These are phyloP conservation scores for Iberis pinnata DNA, from an alignment of 345 rosid genomes.

Conservation along the genomic window DNA sequence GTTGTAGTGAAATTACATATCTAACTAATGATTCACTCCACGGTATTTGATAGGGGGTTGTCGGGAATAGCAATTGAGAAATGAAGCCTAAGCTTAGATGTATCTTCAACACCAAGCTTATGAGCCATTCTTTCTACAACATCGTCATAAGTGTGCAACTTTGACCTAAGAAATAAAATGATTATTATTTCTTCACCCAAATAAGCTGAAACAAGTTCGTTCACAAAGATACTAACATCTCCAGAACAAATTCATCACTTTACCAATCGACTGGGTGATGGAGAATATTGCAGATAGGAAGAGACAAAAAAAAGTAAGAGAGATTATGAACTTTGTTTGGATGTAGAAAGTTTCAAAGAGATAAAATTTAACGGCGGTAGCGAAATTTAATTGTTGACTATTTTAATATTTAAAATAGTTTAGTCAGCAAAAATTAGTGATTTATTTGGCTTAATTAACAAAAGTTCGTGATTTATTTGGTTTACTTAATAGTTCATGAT, in stretches of 20 bases:
- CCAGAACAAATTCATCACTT: slow-evolving; percentile 42
- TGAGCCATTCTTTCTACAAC: slow-evolving; percentile 86
- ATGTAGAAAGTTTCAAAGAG: too few relatives aligned
- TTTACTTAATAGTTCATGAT: too few relatives aligned
- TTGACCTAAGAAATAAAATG: slow-evolving; percentile 54
- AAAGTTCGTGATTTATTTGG: too few relatives aligned
- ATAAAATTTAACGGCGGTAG: too few relatives aligned
- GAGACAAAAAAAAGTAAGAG: too few relatives aligned
- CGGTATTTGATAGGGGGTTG: slow-evolving; percentile 90
- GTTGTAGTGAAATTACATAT: slow-evolving; percentile 87
- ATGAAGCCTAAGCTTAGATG: slow-evolving; percentile 82
- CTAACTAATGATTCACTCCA: slow-evolving; percentile 79
- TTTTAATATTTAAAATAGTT: too few relatives aligned
- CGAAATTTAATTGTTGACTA: too few relatives aligned
- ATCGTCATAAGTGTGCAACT: slow-evolving; percentile 80
- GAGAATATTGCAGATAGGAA: too few relatives aligned
- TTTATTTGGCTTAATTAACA: too few relatives aligned
- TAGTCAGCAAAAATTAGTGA: too few relatives aligned
- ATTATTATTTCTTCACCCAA: slow-evolving; percentile 3
- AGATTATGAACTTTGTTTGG: too few relatives aligned
- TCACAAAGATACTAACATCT: slow-evolving; percentile 61
- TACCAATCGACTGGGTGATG: too few relatives aligned
- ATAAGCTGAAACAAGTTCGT: slow-evolving; percentile 14
- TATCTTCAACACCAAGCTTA: slow-evolving; percentile 75
- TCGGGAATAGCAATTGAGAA: slow-evolving; percentile 99